Evolutionary conservation across 108 stramenopile genomes (phyloP).

Genomic region (Cyclostephanos tholiformis): DNA sequence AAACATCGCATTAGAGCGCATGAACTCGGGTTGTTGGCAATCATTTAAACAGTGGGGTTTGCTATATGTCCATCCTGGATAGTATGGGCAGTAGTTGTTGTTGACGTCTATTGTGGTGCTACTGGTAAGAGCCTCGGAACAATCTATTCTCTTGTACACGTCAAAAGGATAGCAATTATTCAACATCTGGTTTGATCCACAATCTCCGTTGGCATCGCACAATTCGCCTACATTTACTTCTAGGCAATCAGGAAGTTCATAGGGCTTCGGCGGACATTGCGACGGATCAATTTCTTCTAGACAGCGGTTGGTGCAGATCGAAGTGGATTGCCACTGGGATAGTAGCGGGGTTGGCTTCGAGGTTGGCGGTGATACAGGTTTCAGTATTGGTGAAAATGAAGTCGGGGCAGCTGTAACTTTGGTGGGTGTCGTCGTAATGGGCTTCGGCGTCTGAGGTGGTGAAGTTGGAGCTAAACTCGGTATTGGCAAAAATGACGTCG

Average conservation of each 20-base stretch:
- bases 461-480: conserved; percentile 1
- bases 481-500: background rate
- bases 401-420: background rate
- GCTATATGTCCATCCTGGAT: conserved; percentile 21
- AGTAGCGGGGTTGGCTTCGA: background rate
- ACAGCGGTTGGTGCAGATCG: conserved; percentile 30
- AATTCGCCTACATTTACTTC: conserved; percentile 19
- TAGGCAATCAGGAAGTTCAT: conserved; percentile 19
- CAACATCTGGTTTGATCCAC: conserved; percentile 22
- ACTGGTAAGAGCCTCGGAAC: background rate
- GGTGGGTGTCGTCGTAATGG: background rate
- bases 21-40: conserved; percentile 36
- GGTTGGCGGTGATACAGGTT: conserved; percentile 3
- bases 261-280: conserved; percentile 17
- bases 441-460: conserved; percentile 1
- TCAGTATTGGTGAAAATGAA: background rate
- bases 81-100: conserved; percentile 29
- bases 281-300: conserved; percentile 20
- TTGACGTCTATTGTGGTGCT: background rate
- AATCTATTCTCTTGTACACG: conserved; percentile 29
- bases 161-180: conserved; percentile 34
- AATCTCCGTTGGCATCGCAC: conserved; percentile 38
- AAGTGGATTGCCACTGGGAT: conserved; percentile 13
- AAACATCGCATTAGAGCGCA: conserved; percentile 26
- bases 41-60: conserved; percentile 32